Conservation (phyloP, 2,329 filamentous ascomycete species). For the Arthroderma sp. region DNA sequence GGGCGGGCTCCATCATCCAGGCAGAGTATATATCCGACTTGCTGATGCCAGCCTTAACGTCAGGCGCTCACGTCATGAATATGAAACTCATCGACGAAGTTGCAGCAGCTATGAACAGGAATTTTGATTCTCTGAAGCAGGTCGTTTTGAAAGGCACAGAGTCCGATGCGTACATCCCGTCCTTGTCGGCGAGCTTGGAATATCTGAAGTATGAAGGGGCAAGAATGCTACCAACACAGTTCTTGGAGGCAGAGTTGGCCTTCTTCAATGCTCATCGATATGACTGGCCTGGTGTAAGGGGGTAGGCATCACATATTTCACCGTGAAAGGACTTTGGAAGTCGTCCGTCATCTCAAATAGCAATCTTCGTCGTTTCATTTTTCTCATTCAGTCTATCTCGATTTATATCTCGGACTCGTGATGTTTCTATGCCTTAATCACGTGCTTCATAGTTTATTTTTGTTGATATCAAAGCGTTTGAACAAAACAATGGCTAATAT, state of each 20-base stretch:
- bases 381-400: neutral
- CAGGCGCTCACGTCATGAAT: conserved; percentile 23
- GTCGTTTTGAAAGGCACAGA: conserved; percentile 44
- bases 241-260: conserved; percentile 60
- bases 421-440: neutral
- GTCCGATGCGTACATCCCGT: conserved; percentile 49
- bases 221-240: conserved; percentile 51
- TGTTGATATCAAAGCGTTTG: neutral
- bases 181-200: conserved; percentile 51
- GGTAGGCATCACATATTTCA: conserved; percentile 31
- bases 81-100: conserved; percentile 36
- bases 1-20: conserved; percentile 59
- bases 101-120: conserved; percentile 42
- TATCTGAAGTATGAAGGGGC: conserved; percentile 54
- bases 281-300: conserved; percentile 40
- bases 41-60: conserved; percentile 31
- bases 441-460: neutral
- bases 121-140: conserved; percentile 42
- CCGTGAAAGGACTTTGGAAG: neutral
- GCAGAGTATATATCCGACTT: conserved; percentile 53
- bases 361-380: neutral
- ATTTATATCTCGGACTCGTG: neutral
- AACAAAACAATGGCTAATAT: neutral
- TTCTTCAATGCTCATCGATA: conserved; percentile 59
- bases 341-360: no score